A percentile compares a stretch with the other conserved stretches of the same genome.
Conservation (phyloP, 2,329 filamentous ascomycete genomes). For the Claviceps africana region DNA sequence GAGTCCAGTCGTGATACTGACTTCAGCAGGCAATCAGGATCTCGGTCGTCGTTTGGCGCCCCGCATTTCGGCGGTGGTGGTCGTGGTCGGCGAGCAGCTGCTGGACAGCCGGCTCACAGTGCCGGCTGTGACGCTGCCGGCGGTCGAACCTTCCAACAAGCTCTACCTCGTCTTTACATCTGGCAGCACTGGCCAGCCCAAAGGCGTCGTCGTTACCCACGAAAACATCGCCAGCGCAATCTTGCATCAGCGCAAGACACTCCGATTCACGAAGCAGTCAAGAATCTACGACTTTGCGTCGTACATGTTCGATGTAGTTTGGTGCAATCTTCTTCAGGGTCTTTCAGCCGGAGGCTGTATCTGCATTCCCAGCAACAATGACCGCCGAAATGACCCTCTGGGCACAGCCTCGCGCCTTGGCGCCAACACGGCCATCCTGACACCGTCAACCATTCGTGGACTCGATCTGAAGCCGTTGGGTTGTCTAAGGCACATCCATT, state of each 20-base stretch:
- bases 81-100: conserved; percentile 7
- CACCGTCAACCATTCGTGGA: conserved; percentile 30
- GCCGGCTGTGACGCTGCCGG: conserved; percentile 26
- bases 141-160: neutral
- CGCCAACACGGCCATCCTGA: conserved; percentile 31
- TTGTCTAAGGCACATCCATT: conserved; percentile 25
- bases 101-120: conserved; percentile 1
- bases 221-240: conserved; percentile 5
- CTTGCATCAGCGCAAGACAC: conserved; percentile 1
- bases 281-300: conserved; percentile 6
- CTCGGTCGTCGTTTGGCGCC: conserved; percentile 9
- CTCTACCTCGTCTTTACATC: conserved; percentile 10
- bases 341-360: conserved; percentile 7
- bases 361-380: conserved; percentile 26
- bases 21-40: conserved; percentile 7
- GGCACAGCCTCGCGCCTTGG: conserved; percentile 24
- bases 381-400: conserved; percentile 32
- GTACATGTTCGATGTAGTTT: conserved; percentile 7
- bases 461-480: conserved; percentile 25
- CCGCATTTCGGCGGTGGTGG: conserved; percentile 5
- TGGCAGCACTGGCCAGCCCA: conserved; percentile 11
- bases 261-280: conserved; percentile 1
- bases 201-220: conserved; percentile 10
- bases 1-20: conserved; percentile 2
- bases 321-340: conserved; percentile 3